Evolutionary conservation across 768 basidiomycete species (phyloP).

Genomic region (Kwoniella botswanensis): DNA sequence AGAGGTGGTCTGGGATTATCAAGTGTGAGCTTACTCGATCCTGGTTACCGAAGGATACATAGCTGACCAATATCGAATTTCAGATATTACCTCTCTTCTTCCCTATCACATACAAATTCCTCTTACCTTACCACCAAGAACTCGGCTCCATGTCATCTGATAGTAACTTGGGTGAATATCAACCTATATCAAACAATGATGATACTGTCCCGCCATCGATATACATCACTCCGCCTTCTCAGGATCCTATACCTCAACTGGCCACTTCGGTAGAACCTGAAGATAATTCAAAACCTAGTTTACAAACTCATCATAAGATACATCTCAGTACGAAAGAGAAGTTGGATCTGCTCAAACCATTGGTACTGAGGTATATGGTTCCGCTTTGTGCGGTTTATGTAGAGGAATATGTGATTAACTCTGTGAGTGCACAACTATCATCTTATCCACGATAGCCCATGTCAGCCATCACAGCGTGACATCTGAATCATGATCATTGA

Average conservation of each 20-base stretch:
- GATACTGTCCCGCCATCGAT: constrained; percentile 24
- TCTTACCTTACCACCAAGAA: constrained; percentile 72
- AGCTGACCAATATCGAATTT: too few relatives aligned
- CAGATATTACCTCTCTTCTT: constrained; percentile 83
- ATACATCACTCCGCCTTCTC: constrained; percentile 19
- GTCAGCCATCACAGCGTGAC: too few relatives aligned
- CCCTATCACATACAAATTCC: constrained; percentile 74
- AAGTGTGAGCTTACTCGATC: constrained; percentile 34
- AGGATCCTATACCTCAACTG: constrained; percentile 5
- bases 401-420: constrained; percentile 61
- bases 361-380: constrained; percentile 85
- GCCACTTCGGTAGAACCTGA: not conserved
- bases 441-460: not conserved
- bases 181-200: constrained; percentile 56
- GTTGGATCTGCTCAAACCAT: constrained; percentile 76
- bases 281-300: constrained; percentile 1
- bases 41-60: too few relatives aligned
- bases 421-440: constrained; percentile 60
- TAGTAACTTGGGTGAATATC: constrained; percentile 20
- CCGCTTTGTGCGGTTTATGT: constrained; percentile 72
- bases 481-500: too few relatives aligned
- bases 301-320: constrained; percentile 43
- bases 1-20: constrained; percentile 74
- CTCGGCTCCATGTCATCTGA: constrained; percentile 30
- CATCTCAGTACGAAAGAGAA: constrained; percentile 69